Conservation (phyloP, 169 alveolate species). For the Plasmodium relictum region DNA sequence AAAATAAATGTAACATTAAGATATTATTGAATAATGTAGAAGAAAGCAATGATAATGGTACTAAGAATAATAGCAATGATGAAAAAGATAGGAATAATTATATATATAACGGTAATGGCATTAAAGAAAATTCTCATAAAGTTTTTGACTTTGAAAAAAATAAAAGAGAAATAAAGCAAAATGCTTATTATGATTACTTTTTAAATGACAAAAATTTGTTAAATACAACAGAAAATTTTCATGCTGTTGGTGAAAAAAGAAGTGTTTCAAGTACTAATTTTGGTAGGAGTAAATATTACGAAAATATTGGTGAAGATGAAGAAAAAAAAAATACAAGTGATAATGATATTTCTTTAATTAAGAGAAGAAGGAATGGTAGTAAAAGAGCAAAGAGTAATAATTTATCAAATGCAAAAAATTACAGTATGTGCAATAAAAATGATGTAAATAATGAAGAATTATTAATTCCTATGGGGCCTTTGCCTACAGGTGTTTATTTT, state of each 20-base stretch:
- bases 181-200: conserved; percentile 57
- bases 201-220: conserved; percentile 8
- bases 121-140: not conserved
- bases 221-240: conserved; percentile 22
- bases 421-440: conserved; percentile 33
- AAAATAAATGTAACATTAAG: not conserved
- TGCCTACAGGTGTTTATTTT: conserved; percentile 92
- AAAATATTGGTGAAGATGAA: conserved; percentile 31
- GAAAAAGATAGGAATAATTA: not conserved
- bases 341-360: conserved; percentile 33
- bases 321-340: conserved; percentile 68
- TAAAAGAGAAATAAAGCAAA: conserved; percentile 17
- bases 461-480: conserved; percentile 88
- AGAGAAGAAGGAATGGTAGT: conserved; percentile 36
- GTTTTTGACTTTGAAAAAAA: conserved; percentile 46
- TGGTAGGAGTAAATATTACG: conserved; percentile 53
- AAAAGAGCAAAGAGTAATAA: conserved; percentile 73
- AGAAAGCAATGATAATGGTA: not conserved
- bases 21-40: conserved; percentile 14
- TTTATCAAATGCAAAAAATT: conserved; percentile 30
- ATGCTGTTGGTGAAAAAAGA: conserved; percentile 46
- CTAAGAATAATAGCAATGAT: conserved; percentile 1
- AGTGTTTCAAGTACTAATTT: conserved; percentile 60
- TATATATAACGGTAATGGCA: not conserved
- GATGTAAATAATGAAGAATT: conserved; percentile 80